Conservation (phyloP, 441 rosid species). For the Mallotus repandus region DNA sequence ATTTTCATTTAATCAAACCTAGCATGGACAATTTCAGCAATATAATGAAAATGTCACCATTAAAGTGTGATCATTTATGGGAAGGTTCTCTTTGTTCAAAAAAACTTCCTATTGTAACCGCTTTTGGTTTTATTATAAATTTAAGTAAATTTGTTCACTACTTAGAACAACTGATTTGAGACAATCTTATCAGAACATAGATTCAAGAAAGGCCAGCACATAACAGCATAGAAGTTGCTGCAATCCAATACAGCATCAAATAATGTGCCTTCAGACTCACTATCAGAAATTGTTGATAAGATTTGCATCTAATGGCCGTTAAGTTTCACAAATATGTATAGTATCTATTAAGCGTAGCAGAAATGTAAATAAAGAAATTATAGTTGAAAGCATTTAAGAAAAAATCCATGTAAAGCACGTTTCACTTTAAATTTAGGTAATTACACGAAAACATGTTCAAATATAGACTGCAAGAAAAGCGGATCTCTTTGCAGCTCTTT, state of each 20-base stretch:
- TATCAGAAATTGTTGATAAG: not conserved
- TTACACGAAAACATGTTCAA: not conserved
- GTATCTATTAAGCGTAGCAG: too few relatives aligned
- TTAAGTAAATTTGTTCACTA: not conserved
- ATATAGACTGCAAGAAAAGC: not conserved
- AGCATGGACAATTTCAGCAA: not conserved
- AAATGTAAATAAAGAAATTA: not conserved
- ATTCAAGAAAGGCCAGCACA: not conserved
- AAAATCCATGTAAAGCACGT: not conserved
- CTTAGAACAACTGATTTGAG: not conserved
- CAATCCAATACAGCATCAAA: not conserved
- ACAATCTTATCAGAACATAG: not conserved
- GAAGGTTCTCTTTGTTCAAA: not conserved
- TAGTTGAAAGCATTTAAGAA: not conserved
- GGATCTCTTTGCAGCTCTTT: not conserved
- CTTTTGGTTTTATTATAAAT: not conserved
- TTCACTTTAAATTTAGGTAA: not conserved
- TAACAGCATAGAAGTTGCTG: not conserved
- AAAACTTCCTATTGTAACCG: not conserved
- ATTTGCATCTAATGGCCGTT: not conserved
- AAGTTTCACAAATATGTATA: too few relatives aligned
- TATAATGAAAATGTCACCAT: not conserved
- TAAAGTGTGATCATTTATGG: not conserved
- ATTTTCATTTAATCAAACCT: not conserved
- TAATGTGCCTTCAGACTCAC: not conserved